A percentile compares a stretch with the other conserved stretches of the same genome.
Evolutionary conservation across 1,284 basidiomycete genomes (phyloP).

Genomic region (Bjerkandera adusta): DNA sequence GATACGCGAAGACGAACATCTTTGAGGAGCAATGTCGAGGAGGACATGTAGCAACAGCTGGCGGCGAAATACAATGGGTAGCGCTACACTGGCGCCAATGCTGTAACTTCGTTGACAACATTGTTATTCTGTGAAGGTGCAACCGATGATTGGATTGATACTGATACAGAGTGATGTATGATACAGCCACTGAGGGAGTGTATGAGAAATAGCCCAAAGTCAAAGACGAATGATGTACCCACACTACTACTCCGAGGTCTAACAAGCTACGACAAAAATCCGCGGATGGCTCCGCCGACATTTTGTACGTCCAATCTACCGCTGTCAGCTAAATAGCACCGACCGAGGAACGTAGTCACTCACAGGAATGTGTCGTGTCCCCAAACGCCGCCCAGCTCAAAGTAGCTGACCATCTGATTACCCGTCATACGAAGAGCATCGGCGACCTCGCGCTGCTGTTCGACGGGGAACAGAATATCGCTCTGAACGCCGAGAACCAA

Average conservation of each 20-base stretch:
- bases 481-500: conserved; percentile 95
- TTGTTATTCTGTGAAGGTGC: no score
- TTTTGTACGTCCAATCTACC: conserved; percentile 69
- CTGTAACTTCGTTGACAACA: no score
- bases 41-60: no score
- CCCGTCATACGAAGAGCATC: conserved; percentile 91
- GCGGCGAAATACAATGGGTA: no score
- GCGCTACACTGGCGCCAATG: no score
- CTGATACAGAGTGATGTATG: no score
- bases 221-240: not conserved
- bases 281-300: conserved; percentile 77
- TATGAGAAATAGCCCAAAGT: no score
- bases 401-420: conserved; percentile 88
- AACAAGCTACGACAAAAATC: conserved; percentile 54
- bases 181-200: no score
- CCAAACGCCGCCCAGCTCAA: conserved; percentile 97
- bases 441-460: conserved; percentile 94
- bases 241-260: not conserved
- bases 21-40: no score
- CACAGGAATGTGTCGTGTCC: conserved; percentile 95
- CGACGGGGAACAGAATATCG: conserved; percentile 96
- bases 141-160: no score
- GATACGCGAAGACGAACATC: no score
- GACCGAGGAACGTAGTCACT: conserved; percentile 24
- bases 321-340: not conserved